Conservation (phyloP, 202 grass and related monocot genomes). For the Cymbopogon flexuosus region DNA sequence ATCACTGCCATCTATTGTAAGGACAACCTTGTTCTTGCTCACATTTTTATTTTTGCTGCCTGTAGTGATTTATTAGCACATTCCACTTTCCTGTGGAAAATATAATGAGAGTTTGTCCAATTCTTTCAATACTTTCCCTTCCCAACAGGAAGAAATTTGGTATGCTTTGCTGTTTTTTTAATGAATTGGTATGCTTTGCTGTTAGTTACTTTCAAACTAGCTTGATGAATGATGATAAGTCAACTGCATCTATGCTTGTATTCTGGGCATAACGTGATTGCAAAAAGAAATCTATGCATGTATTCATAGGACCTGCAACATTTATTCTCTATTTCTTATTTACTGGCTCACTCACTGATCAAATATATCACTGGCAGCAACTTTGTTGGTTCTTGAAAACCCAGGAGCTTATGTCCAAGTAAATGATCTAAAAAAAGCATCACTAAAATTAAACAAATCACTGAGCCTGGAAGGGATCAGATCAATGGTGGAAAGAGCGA, state of each 20-base stretch:
- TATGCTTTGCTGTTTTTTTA: background rate
- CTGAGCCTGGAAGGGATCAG: slow-evolving; percentile 60
- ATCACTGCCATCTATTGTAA: slow-evolving; percentile 69
- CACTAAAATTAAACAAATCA: slow-evolving; percentile 55
- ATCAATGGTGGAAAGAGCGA: slow-evolving; percentile 53
- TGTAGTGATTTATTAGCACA: background rate
- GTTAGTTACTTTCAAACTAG: background rate
- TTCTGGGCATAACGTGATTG: background rate
- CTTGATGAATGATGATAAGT: background rate
- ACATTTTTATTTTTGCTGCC: background rate
- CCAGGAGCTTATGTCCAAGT: slow-evolving; percentile 35
- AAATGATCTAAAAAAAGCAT: slow-evolving; percentile 50
- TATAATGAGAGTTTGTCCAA: background rate
- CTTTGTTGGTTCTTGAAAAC: slow-evolving; percentile 52
- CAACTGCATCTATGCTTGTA: background rate
- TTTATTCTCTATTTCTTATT: background rate
- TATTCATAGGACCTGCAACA: background rate
- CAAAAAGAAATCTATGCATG: background rate
- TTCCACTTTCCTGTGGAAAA: background rate
- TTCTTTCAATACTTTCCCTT: background rate
- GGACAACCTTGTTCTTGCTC: background rate
- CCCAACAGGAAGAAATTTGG: background rate
- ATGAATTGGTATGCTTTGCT: background rate
- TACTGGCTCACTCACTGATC: background rate
- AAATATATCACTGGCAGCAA: slow-evolving; percentile 29